Percentiles rank a stretch among this genome's conserved stretches.
Conservation (phyloP, 2,329 filamentous ascomycete species). For the Colletotrichum sp. region DNA sequence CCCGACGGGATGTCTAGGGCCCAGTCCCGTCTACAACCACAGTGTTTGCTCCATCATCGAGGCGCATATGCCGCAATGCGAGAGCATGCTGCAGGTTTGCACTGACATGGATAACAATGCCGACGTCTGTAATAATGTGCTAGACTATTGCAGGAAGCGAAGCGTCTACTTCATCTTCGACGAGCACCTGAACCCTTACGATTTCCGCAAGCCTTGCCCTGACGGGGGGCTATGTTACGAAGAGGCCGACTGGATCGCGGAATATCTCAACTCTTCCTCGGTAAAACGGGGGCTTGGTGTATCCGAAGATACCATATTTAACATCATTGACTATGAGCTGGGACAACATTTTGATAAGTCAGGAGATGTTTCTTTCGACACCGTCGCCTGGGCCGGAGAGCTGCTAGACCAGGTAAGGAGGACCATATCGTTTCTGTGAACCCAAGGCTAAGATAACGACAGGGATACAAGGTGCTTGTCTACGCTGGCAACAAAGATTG, state of each 20-base stretch:
- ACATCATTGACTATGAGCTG: not conserved
- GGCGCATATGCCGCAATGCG: not conserved
- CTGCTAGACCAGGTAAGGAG: not conserved
- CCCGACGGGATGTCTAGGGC: not conserved
- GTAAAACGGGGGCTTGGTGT: not conserved
- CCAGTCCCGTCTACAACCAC: not conserved
- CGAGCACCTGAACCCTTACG: not conserved
- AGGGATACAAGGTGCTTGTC: not conserved
- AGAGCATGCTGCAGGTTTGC: not conserved
- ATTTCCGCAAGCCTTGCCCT: not conserved
- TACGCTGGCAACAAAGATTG: conserved; percentile 3
- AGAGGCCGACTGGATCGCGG: not conserved
- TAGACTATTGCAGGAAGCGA: not conserved
- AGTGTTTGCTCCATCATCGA: not conserved
- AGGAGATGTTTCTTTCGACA: not conserved
- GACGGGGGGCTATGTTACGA: not conserved
- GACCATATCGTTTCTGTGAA: not conserved
- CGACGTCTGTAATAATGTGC: not conserved
- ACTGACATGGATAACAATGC: not conserved
- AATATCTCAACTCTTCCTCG: not conserved
- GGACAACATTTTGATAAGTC: not conserved
- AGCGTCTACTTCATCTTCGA: not conserved
- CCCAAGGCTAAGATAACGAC: not conserved
- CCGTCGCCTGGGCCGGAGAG: not conserved
- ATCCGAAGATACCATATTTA: not conserved